phyloP scores from a whole-genome alignment of 1,139 yeast species.

The Yamadazyma mexicana region DNA sequence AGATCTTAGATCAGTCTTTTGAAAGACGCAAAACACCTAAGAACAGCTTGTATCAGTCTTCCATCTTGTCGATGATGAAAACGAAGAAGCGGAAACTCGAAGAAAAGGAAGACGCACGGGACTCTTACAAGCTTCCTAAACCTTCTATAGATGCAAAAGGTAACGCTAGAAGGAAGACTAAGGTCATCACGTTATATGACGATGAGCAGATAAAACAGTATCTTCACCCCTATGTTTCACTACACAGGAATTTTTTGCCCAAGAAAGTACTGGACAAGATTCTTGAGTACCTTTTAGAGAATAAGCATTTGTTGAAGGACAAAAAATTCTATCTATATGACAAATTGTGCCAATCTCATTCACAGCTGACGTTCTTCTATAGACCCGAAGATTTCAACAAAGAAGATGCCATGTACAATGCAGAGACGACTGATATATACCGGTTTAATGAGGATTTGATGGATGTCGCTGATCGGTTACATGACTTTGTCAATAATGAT shows the following conservation, averaged over 20 bases:
- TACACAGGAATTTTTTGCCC: constrained; percentile 54
- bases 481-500: constrained; percentile 41
- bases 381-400: constrained; percentile 28
- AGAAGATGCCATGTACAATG: constrained; percentile 19
- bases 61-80: constrained; percentile 18
- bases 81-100: constrained; percentile 1
- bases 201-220: constrained; percentile 42
- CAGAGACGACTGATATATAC: constrained; percentile 3
- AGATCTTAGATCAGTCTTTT: constrained; percentile 24
- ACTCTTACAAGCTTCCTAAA: background rate
- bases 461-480: constrained; percentile 40
- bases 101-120: background rate
- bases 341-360: constrained; percentile 56
- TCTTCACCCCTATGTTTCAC: constrained; percentile 46
- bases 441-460: constrained; percentile 24
- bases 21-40: constrained; percentile 9
- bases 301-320: constrained; percentile 35
- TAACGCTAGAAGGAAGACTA: constrained; percentile 14
- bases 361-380: constrained; percentile 40
- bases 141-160: background rate
- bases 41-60: constrained; percentile 21
- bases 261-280: constrained; percentile 44
- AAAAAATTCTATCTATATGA: constrained; percentile 61
- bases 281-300: constrained; percentile 39
- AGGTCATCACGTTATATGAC: constrained; percentile 15